These are phyloP conservation scores for Dactylonectria macrodidyma DNA, from an alignment of 2,329 filamentous ascomycete species.

Conservation along the genomic window DNA sequence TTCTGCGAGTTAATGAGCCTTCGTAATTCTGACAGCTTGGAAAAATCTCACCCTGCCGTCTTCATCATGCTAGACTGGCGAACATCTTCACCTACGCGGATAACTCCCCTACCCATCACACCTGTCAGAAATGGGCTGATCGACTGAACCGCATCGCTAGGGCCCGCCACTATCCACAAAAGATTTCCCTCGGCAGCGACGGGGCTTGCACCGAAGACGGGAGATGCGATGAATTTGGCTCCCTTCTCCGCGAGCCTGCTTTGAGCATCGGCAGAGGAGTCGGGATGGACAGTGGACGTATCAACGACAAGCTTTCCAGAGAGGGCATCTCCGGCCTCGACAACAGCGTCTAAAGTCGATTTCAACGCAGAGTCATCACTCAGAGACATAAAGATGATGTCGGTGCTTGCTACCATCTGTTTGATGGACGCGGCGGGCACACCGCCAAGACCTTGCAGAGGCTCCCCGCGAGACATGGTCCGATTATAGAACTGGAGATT, in stretches of 20 bases:
- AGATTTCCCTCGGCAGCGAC: slow-evolving; percentile 62
- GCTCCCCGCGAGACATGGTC: slow-evolving; percentile 60
- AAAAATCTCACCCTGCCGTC: slow-evolving; percentile 57
- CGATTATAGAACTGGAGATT: slow-evolving; percentile 61
- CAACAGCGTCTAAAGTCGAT: slow-evolving; percentile 51
- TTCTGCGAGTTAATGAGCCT: slow-evolving; percentile 49
- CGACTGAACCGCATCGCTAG: slow-evolving; percentile 50
- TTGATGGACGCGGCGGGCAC: slow-evolving; percentile 38
- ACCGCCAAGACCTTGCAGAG: slow-evolving; percentile 49
- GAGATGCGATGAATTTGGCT: slow-evolving; percentile 59
- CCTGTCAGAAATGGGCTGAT: slow-evolving; percentile 58
- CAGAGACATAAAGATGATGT: slow-evolving; percentile 58
- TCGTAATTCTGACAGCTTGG: rapidly evolving
- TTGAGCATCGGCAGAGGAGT: slow-evolving; percentile 53
- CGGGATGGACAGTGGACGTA: slow-evolving; percentile 65
- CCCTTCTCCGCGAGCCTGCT: slow-evolving; percentile 47
- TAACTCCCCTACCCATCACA: slow-evolving; percentile 59
- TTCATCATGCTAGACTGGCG: slow-evolving; percentile 63
- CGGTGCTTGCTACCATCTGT: slow-evolving; percentile 48
- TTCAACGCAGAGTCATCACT: slow-evolving; percentile 60
- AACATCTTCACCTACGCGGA: slow-evolving; percentile 60
- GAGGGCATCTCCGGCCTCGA: slow-evolving; percentile 42
- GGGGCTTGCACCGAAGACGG: slow-evolving; percentile 66
- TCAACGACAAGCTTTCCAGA: slow-evolving; percentile 62
- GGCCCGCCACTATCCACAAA: slow-evolving; percentile 63